These are phyloP conservation scores for Alternaria sp. DNA, from an alignment of 2,329 filamentous ascomycete genomes.

Conservation along the genomic window DNA sequence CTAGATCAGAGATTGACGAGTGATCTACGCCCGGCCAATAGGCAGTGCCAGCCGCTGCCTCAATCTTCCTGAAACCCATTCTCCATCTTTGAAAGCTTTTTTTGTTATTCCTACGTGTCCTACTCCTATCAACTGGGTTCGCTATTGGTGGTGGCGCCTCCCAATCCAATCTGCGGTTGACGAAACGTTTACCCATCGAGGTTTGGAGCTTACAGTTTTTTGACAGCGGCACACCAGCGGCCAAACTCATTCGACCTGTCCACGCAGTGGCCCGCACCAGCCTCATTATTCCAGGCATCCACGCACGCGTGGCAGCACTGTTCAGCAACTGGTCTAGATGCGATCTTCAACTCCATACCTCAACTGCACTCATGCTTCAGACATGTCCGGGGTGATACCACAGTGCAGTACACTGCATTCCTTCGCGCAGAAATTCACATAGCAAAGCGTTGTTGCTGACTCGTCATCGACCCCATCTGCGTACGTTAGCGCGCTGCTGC, in stretches of 20 bases:
- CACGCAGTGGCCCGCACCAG: slow-evolving; percentile 28
- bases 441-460: slow-evolving; percentile 19
- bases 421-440: slow-evolving; percentile 1
- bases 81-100: slow-evolving; percentile 21
- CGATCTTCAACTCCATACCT: slow-evolving; percentile 7
- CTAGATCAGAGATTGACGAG: slow-evolving; percentile 51
- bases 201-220: slow-evolving; percentile 21
- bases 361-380: slow-evolving; percentile 8
- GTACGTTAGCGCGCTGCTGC: slow-evolving; percentile 22
- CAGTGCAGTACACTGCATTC: not conserved
- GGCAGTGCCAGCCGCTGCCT: slow-evolving; percentile 20
- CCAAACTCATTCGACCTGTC: slow-evolving; percentile 25
- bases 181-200: slow-evolving; percentile 20
- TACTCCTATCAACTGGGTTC: slow-evolving; percentile 24
- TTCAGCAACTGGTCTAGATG: not conserved
- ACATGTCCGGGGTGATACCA: slow-evolving; percentile 14
- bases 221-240: slow-evolving; percentile 42
- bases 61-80: slow-evolving; percentile 39
- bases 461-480: slow-evolving; percentile 24
- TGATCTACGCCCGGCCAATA: slow-evolving; percentile 43
- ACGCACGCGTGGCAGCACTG: slow-evolving; percentile 11
- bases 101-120: slow-evolving; percentile 26
- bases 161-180: slow-evolving; percentile 14
- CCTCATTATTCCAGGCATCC: slow-evolving; percentile 13
- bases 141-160: slow-evolving; percentile 26